Percentiles rank a stretch among this genome's conserved stretches.
phyloP scores from a whole-genome alignment of 2,329 filamentous ascomycete genomes.

The Alternaria hordeiaustralica region DNA sequence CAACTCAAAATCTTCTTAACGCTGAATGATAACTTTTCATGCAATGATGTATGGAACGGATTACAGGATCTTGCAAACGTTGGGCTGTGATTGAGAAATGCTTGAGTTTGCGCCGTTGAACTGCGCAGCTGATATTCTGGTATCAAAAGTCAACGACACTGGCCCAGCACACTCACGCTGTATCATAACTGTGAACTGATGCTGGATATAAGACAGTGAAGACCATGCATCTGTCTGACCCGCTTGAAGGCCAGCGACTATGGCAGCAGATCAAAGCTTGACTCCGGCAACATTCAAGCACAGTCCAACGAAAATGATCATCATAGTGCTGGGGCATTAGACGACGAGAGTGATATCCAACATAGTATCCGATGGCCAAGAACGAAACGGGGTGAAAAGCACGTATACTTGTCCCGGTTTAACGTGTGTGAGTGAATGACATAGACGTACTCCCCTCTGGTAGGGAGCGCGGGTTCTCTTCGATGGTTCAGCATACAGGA shows the following conservation, averaged over 20 bases:
- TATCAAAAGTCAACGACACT: neutral
- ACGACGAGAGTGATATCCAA: neutral
- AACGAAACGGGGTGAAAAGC: neutral
- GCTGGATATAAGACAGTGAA: neutral
- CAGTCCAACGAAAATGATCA: neutral
- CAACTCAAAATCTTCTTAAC: neutral
- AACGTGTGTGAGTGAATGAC: neutral
- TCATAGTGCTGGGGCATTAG: neutral
- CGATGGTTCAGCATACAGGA: conserved; percentile 11
- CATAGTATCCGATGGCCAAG: neutral
- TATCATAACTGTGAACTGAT: neutral
- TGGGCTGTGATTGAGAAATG: neutral
- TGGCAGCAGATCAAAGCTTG: neutral
- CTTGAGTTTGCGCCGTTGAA: neutral
- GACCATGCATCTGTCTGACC: neutral
- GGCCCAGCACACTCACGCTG: neutral
- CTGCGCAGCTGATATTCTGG: neutral
- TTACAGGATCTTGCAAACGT: neutral
- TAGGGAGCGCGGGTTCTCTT: conserved; percentile 1
- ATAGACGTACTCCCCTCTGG: neutral
- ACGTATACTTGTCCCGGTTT: conserved; percentile 3
- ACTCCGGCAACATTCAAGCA: neutral
- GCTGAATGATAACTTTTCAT: neutral
- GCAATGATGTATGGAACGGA: neutral
- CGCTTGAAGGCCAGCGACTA: neutral